phyloP scores from a whole-genome alignment of 1,284 basidiomycete species.

The Boletus semigastroideus region DNA sequence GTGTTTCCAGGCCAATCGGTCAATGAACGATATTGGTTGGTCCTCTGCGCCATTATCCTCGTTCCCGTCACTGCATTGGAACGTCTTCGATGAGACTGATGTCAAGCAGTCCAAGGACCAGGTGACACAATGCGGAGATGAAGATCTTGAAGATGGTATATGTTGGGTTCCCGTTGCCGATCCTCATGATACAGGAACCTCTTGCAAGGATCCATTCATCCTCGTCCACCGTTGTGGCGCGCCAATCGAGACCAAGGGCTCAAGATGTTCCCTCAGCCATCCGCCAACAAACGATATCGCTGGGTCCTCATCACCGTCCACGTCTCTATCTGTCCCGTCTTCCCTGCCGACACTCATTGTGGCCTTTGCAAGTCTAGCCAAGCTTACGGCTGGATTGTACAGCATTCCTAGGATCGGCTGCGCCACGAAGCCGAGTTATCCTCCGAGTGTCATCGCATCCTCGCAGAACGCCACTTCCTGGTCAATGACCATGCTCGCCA shows the following conservation, averaged over 20 bases:
- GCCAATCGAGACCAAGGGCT: too few species aligned
- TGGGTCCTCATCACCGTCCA: background rate
- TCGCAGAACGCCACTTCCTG: background rate
- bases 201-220: too few species aligned
- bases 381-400: background rate
- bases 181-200: too few species aligned
- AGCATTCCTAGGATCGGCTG: background rate
- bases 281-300: too few species aligned
- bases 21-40: background rate
- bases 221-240: too few species aligned
- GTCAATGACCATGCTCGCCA: background rate
- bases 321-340: background rate
- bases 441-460: background rate
- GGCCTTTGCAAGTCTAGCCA: background rate
- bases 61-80: conserved; percentile 8
- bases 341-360: background rate
- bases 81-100: background rate
- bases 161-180: too few species aligned
- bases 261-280: too few species aligned
- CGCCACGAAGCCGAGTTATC: background rate
- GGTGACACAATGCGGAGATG: background rate
- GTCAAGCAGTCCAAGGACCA: background rate
- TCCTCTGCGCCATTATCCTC: background rate
- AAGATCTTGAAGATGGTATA: too few species aligned
- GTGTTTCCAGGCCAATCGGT: background rate